Evolutionary conservation across 2,329 filamentous ascomycete genomes (phyloP), one percentile per base, ranked within the genome.

Genomic region (Madurella fahalii): DNA sequence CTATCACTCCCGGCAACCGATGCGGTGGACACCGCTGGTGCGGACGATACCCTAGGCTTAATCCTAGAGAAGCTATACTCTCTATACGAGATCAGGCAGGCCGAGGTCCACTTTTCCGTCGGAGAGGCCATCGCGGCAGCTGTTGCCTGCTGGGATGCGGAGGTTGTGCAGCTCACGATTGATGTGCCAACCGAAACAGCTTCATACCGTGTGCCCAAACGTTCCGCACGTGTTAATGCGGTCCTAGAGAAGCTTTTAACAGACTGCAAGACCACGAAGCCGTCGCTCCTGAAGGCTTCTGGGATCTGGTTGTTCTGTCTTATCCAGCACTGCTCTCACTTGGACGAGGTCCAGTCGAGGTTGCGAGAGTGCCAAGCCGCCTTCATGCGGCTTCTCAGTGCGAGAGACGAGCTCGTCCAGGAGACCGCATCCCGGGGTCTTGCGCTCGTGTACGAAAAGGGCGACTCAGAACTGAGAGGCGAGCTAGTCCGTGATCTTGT

Each of bases 261-360:
- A 2, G 87, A 94, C 64, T 94, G 88, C 72, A 86, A 87, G 64
- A 84, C 86, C 9, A 90, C 90, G 0, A 96, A 96, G 65, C 94
- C 94, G 1, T 88, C 91, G 0, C 76, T 96, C 4, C 85, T 91
- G 63, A 96, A 96, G 68, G 91, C 93, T 2, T 93, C 92, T 0
- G 91, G 91, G 0, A 95, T 99, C 63, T 97, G 94, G 94, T 80
- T 97, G 0, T 85, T 97, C 56, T 95, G 88, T 65, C 73, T 97
- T 2, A 85, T 97, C 9, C 91, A 96, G 66, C 91, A 94, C 69
- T 95, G 91, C 67, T 90, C 90, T 0, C 85, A 92, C 60, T 74
- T 90, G n/a, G 68, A 75, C 3, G 82, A 89, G 59, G 80, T 97
- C 5, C 89, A 95, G 65, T 74, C 77, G 4, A 82, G 84, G 12